These are phyloP conservation scores for Leavenworthia alabamica DNA, from an alignment of 345 rosid genomes.

Conservation along the genomic window DNA sequence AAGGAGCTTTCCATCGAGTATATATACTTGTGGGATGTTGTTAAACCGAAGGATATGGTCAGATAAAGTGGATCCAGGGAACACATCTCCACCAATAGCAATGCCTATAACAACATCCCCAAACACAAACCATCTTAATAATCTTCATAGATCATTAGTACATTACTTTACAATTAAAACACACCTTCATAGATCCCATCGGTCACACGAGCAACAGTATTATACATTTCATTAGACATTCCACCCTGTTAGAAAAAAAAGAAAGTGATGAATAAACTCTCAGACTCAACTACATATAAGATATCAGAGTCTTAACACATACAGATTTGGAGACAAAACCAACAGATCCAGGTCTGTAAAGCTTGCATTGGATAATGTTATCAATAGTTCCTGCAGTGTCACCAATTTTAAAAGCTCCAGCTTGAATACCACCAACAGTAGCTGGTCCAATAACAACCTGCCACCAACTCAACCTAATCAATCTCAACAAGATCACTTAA, in stretches of 20 bases:
- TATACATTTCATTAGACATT: slow-evolving; percentile 97
- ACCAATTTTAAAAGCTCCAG: slow-evolving; percentile 91
- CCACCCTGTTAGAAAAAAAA: slow-evolving; percentile 59
- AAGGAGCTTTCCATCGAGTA: not conserved
- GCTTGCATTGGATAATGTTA: slow-evolving; percentile 83
- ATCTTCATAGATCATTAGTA: not conserved
- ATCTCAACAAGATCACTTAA: not conserved
- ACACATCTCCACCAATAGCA: slow-evolving; percentile 99
- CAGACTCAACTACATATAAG: not conserved
- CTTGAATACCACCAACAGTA: slow-evolving; percentile 95
- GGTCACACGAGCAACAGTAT: slow-evolving; percentile 82
- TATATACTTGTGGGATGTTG: slow-evolving; percentile 90
- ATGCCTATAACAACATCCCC: slow-evolving; percentile 51
- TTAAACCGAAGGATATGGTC: slow-evolving; percentile 89
- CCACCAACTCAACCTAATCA: slow-evolving; percentile 9
- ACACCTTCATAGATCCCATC: slow-evolving; percentile 97
- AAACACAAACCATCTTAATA: slow-evolving; percentile 10
- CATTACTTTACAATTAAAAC: not conserved
- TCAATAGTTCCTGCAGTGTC: slow-evolving; percentile 99
- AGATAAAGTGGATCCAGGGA: slow-evolving; percentile 96
- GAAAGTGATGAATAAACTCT: not conserved
- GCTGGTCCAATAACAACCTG: slow-evolving; percentile 94
- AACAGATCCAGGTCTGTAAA: slow-evolving; percentile 96
- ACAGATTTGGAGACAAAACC: slow-evolving; percentile 99
- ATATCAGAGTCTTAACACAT: slow-evolving; percentile 23